phyloP scores from a whole-genome alignment of 2,329 filamentous ascomycete genomes.

The Remersonia thermophila region DNA sequence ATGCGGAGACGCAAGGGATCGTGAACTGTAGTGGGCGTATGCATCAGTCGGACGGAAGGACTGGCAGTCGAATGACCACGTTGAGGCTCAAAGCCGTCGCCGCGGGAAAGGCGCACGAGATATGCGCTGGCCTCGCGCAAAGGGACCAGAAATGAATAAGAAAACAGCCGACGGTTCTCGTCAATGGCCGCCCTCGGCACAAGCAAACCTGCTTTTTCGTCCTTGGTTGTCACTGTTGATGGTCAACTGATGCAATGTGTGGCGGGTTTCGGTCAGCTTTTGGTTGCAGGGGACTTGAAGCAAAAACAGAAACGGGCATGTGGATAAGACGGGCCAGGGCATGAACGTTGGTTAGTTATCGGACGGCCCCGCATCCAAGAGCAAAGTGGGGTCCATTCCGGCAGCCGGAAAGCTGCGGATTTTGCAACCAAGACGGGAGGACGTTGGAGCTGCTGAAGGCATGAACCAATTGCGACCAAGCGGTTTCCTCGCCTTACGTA shows the following conservation, averaged over 20 bases:
- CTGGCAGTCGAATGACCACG: slow-evolving; percentile 12
- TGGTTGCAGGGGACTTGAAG: not conserved
- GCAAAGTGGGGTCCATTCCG: too few species aligned
- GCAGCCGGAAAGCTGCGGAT: too few species aligned
- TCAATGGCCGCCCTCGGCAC: slow-evolving; percentile 13
- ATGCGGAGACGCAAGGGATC: slow-evolving; percentile 7
- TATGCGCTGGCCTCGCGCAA: slow-evolving; percentile 12
- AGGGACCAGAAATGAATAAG: slow-evolving; percentile 8
- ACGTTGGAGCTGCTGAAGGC: too few species aligned
- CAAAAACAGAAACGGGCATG: not conserved
- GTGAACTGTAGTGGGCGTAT: slow-evolving; percentile 12
- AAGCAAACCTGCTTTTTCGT: slow-evolving; percentile 4
- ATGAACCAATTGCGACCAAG: too few species aligned
- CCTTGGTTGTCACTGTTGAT: not conserved
- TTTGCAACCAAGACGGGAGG: too few species aligned
- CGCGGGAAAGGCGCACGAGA: slow-evolving; percentile 5
- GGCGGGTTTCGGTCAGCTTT: too few species aligned
- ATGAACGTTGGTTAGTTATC: too few species aligned
- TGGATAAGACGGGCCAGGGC: too few species aligned
- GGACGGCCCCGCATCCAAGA: too few species aligned
- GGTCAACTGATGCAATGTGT: too few species aligned
- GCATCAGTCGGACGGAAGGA: slow-evolving; percentile 12
- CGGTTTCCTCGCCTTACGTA: too few species aligned
- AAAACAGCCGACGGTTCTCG: slow-evolving; percentile 9
- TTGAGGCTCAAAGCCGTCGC: slow-evolving; percentile 8